Conservation (phyloP, 352 stramenopile species). For the Albugo candida region DNA sequence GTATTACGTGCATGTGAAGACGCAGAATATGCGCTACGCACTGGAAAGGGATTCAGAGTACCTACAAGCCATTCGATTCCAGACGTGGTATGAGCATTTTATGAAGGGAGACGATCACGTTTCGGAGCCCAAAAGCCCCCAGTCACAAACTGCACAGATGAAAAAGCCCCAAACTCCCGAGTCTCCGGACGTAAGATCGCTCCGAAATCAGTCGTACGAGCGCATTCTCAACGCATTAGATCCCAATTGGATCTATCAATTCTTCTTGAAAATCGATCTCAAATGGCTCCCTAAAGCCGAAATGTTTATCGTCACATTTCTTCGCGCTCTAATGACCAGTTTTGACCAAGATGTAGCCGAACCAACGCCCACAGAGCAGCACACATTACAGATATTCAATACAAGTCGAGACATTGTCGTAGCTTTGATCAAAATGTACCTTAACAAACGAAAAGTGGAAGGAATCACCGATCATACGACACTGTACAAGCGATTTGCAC, state of each 20-base stretch:
- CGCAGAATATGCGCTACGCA: constrained; percentile 3
- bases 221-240: constrained; percentile 8
- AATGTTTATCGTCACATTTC: constrained; percentile 16
- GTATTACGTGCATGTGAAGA: constrained; percentile 21
- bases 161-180: background rate
- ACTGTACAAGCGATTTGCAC: constrained; percentile 21
- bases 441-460: constrained; percentile 12
- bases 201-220: background rate
- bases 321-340: constrained; percentile 15
- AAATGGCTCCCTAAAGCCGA: constrained; percentile 19
- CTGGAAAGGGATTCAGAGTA: constrained; percentile 25
- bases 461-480: constrained; percentile 10
- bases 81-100: constrained; percentile 19
- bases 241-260: constrained; percentile 15
- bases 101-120: constrained; percentile 1
- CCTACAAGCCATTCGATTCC: constrained; percentile 29
- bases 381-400: constrained; percentile 6
- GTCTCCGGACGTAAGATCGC: background rate
- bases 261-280: constrained; percentile 11
- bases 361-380: background rate
- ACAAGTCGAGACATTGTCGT: constrained; percentile 13
- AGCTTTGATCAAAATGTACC: constrained; percentile 16
- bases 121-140: background rate
- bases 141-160: background rate
- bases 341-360: constrained; percentile 15